phyloP scores from a whole-genome alignment of 2,329 filamentous ascomycete species.

The Talaromyces sp. region DNA sequence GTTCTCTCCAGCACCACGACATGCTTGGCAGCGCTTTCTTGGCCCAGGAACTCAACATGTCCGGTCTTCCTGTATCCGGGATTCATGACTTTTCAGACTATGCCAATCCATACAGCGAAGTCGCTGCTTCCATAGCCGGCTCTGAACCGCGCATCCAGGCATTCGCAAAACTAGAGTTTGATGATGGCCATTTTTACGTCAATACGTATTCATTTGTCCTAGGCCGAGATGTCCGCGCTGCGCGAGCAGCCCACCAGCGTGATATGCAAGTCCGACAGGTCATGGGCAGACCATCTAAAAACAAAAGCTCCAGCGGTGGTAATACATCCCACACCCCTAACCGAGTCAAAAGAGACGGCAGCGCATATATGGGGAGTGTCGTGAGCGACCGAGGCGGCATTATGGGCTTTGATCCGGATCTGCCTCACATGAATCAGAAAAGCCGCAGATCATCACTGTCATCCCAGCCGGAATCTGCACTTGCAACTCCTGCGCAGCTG shows the following conservation, averaged over 20 bases:
- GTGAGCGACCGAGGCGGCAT: slow-evolving; percentile 54
- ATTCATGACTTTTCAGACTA: slow-evolving; percentile 26
- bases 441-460: slow-evolving; percentile 49
- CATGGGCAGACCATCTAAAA: slow-evolving; percentile 31
- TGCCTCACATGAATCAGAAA: slow-evolving; percentile 36
- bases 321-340: slow-evolving; percentile 41
- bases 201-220: slow-evolving; percentile 59
- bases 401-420: slow-evolving; percentile 43
- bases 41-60: slow-evolving; percentile 23
- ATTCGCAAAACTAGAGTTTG: slow-evolving; percentile 60
- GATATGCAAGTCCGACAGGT: slow-evolving; percentile 39
- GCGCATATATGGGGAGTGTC: slow-evolving; percentile 44
- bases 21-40: slow-evolving; percentile 35
- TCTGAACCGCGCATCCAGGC: slow-evolving; percentile 49
- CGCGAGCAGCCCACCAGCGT: slow-evolving; percentile 41
- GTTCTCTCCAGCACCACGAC: slow-evolving; percentile 35
- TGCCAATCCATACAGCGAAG: slow-evolving; percentile 23
- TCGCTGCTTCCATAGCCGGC: slow-evolving; percentile 30
- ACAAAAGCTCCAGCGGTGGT: slow-evolving; percentile 44
- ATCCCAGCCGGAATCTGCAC: slow-evolving; percentile 35
- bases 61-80: slow-evolving; percentile 19
- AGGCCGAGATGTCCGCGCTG: slow-evolving; percentile 55
- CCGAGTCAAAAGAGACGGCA: slow-evolving; percentile 40
- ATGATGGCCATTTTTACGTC: slow-evolving; percentile 62
- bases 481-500: slow-evolving; percentile 33